Evolutionary conservation across 331 rosid genomes (phyloP), one percentile per base, ranked within the genome.

Genomic region (Spiraea crenata): DNA sequence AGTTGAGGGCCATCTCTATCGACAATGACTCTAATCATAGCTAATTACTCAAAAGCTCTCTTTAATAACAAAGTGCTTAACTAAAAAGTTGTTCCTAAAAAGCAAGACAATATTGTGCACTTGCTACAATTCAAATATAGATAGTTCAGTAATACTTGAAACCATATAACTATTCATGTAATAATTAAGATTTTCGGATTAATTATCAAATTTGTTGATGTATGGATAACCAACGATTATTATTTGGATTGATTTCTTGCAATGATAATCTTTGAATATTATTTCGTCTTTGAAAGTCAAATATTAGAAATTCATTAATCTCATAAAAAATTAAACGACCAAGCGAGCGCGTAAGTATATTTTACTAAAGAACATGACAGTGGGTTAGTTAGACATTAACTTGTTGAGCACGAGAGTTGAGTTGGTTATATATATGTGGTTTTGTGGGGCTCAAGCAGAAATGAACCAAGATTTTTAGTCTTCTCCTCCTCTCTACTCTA

Each of bases 11-110:
- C 81, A 75, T 76, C 57, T 73, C 78, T 72, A 76, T 76, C 80
- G 72, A 66, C 78, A 78, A 85, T 75, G 80, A 42, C 82, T 80
- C 68, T 83, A 87, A 87, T 83, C 83, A 85, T 83, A 80, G 63
- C 80, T 75, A 67, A 65, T 73, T 73, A 81, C 73, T 57, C 40
- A 13, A 60, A 76, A 63, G 55, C 55, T 64, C 73, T 76, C 31
- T 52, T 38, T 12, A 37, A 64, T 58, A 37, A 25, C 67, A 34
- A 25, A 19, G 52, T 49, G 71, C 63, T 63, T 63, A 61, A 25
- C 31, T 25, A 25, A 72, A 66, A 79, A 62, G 51, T 62, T 57
- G 55, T 60, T 20, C 41, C 72, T 38, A 39, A 25, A 57, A 44
- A 25, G 48, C 3, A 25, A 10, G 67, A 44, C 4, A 12, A 25